Evolutionary conservation across 2,329 filamentous ascomycete species (phyloP), one percentile per base, ranked within the genome.

Genomic region (Pseudogymnoascus sp.): DNA sequence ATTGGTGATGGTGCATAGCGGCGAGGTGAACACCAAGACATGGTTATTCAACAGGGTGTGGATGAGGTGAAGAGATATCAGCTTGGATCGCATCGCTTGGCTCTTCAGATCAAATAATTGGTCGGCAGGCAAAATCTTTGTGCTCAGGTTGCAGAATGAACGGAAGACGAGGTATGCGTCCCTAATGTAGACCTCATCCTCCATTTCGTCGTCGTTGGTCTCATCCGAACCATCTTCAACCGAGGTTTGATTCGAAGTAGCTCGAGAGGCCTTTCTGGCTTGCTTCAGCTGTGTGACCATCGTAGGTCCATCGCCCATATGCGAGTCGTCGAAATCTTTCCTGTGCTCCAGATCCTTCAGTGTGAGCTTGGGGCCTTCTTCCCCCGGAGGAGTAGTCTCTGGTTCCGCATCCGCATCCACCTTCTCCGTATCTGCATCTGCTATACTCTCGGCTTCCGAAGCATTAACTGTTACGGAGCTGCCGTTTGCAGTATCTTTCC

Each of bases 151-250:
- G 81, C 96, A 99, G 78, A 99, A 95, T 2, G 95, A 96, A 33
- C 95, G 86, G 78, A 99, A 97, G 52, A 99, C 92, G 21, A 99
- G 84, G 75, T 97, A 99, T 8, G 95, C 93, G 77, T 99, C 95
- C 69, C 95, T 90, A 69, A 97, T 92, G 73, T 96, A 97, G 18
- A 97, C 91, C 73, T 99, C 95, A 71, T 99, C 95, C 72, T 96
- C 92, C 28, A 82, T 81, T 62, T 88, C 87, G 18, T 86, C 76
- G 62, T 91, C 86, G 23, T 82, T 72, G 5, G 81, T 74, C 62
- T 89, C 85, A 33, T 84, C 80, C 1, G 75, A 72, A 14, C 78
- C 77, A 62, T 80, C 79, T 61, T 89, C 87, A 3, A 78, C 77
- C 1, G 80, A 77, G 7, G 81, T 81, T 65, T 83, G 80, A 41